phyloP scores from a whole-genome alignment of 108 stramenopile species.

The Discostella stelligeroides region DNA sequence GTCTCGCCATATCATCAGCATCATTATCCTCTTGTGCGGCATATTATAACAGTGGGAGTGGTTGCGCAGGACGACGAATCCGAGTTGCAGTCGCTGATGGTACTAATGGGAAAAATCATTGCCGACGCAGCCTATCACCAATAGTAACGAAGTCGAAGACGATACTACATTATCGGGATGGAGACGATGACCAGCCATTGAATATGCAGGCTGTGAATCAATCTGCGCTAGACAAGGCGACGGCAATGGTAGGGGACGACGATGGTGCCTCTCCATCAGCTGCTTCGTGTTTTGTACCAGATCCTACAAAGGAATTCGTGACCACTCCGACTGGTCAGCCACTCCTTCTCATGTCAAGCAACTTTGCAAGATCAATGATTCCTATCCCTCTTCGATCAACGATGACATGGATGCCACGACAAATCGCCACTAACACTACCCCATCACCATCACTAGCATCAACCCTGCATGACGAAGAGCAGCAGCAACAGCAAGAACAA shows the following conservation, averaged over 20 bases:
- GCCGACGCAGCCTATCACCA: background rate
- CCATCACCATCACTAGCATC: background rate
- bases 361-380: background rate
- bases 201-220: background rate
- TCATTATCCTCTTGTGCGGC: slow-evolving; percentile 9
- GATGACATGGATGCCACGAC: too few relatives aligned
- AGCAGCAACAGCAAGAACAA: background rate
- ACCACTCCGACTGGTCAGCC: too few relatives aligned
- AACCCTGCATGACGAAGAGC: background rate
- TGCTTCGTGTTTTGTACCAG: too few relatives aligned
- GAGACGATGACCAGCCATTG: slow-evolving; percentile 2
- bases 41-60: background rate
- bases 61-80: background rate
- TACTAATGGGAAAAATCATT: too few relatives aligned
- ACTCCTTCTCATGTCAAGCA: too few relatives aligned
- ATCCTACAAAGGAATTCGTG: too few relatives aligned
- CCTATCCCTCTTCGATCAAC: background rate
- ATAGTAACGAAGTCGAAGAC: background rate
- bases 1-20: slow-evolving; percentile 17
- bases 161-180: slow-evolving; percentile 15
- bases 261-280: too few relatives aligned
- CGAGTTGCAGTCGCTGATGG: background rate
- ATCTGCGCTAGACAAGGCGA: background rate
- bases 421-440: background rate
- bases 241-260: too few relatives aligned